A percentile compares a stretch with the other conserved stretches of the same genome.
These are phyloP conservation scores for Clonostachys byssicola DNA, from an alignment of 2,329 filamentous ascomycete species.

Conservation along the genomic window DNA sequence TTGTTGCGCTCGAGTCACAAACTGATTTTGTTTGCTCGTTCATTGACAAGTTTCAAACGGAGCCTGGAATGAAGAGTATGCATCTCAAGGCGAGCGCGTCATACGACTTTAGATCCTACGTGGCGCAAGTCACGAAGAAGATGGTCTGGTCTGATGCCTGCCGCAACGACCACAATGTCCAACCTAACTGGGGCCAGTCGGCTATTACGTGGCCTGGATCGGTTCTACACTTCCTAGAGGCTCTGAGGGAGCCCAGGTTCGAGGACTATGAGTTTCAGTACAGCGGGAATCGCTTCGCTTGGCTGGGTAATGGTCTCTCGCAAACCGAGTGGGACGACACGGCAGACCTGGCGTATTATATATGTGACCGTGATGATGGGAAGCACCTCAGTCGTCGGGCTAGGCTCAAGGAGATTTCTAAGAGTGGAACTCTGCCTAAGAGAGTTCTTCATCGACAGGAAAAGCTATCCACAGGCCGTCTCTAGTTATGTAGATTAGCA, in stretches of 20 bases:
- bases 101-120: background rate
- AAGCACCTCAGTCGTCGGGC: slow-evolving; percentile 9
- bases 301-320: slow-evolving; percentile 36
- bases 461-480: background rate
- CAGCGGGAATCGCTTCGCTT: slow-evolving; percentile 28
- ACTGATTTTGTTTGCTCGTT: background rate
- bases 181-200: background rate
- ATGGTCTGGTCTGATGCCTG: slow-evolving; percentile 2
- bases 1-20: slow-evolving; percentile 31
- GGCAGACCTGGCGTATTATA: slow-evolving; percentile 32
- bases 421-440: slow-evolving; percentile 1
- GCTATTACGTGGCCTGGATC: slow-evolving; percentile 13
- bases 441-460: slow-evolving; percentile 1
- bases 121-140: slow-evolving; percentile 7
- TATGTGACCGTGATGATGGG: slow-evolving; percentile 25
- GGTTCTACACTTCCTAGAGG: slow-evolving; percentile 45
- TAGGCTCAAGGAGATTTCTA: slow-evolving; percentile 6
- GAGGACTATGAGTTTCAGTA: slow-evolving; percentile 41
- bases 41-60: slow-evolving; percentile 4
- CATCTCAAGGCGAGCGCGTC: background rate
- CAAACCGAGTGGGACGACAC: slow-evolving; percentile 30
- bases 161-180: slow-evolving; percentile 1
- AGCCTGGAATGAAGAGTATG: background rate
- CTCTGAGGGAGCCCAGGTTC: slow-evolving; percentile 33
- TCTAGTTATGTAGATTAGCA: no score